Evolutionary conservation across 2,329 filamentous ascomycete genomes (phyloP), one percentile per base, ranked within the genome.

Genomic region (Colletotrichum sp.): DNA sequence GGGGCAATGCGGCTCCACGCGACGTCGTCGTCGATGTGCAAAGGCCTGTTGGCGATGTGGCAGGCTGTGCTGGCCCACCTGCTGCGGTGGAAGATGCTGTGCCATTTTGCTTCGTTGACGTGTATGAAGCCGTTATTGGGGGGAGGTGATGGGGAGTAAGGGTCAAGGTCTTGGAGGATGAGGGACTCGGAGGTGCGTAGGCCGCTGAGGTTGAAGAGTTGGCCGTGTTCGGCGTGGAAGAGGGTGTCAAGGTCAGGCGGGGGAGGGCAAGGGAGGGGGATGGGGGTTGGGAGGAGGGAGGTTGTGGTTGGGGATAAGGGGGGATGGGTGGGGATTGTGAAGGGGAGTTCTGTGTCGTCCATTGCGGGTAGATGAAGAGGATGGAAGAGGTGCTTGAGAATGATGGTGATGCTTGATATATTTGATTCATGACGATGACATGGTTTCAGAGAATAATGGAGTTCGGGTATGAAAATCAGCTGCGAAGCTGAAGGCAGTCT

Each of bases 71-170:
- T 68, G 2, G 70, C 59, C 73, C 73, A 73, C 8, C 16, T 52
- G 8, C 67, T 59, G 15, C 64, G 34, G 16, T 26, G 69, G 24
- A 75, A 73, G 34, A 72, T 2, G 8, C 36, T 67, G 55, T 73
- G 63, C 73, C 73, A 75, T 22, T 36, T 65, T 3, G 28, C 52
- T 28, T 75, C 73, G 44, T 75, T 59, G 18, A 75, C 34, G 5
- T 57, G n/a, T 16, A 75, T 24, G 44, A 68, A 65, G 24, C 60
- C 72, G 15, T 8, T 2, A 7, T 8, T 36, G 3, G 34, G 15
- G 34, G 34, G 1, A 8, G 12, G 6, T 0, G 34, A 36, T 8
- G 34, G 15, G 7, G 34, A 36, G 34, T 36, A 36, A 2, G 12
- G 24, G 24, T 59, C 24, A 8, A 59, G 12, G 24, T 5, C 55